phyloP scores from a whole-genome alignment of 1,284 basidiomycete species.

The Bjerkandera adusta region DNA sequence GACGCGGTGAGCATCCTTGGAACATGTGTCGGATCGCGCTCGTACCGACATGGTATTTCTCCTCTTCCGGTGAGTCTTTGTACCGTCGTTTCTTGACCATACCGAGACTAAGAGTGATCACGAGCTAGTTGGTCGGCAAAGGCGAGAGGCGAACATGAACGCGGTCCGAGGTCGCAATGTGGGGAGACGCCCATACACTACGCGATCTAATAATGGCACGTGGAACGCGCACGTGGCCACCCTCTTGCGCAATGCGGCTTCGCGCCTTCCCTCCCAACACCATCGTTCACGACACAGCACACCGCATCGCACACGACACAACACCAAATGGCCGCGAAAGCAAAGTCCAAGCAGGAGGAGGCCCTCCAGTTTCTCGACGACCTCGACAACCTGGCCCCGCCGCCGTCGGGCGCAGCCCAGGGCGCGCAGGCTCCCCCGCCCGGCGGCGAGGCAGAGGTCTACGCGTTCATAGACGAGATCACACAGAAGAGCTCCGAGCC shows the following conservation, averaged over 20 bases:
- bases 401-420: constrained; percentile 25
- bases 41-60: constrained; percentile 54
- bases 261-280: neutral
- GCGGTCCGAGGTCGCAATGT: neutral
- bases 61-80: constrained; percentile 24
- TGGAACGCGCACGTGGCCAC: too few species aligned
- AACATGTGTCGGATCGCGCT: constrained; percentile 2
- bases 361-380: constrained; percentile 89
- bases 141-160: neutral
- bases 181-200: neutral
- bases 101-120: neutral
- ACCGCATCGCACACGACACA: too few species aligned
- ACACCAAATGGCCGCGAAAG: constrained; percentile 39
- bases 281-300: neutral
- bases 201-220: too few species aligned
- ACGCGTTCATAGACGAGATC: constrained; percentile 93
- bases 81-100: constrained; percentile 10
- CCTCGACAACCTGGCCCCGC: constrained; percentile 71
- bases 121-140: neutral
- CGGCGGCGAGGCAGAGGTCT: constrained; percentile 74
- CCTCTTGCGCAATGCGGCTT: neutral
- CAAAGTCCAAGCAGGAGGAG: constrained; percentile 86
- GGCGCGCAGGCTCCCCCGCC: constrained; percentile 29
- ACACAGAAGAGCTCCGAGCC: constrained; percentile 85
- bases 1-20: neutral